phyloP scores from a whole-genome alignment of 306 rosid species.

The Pterocarpus santalinus region DNA sequence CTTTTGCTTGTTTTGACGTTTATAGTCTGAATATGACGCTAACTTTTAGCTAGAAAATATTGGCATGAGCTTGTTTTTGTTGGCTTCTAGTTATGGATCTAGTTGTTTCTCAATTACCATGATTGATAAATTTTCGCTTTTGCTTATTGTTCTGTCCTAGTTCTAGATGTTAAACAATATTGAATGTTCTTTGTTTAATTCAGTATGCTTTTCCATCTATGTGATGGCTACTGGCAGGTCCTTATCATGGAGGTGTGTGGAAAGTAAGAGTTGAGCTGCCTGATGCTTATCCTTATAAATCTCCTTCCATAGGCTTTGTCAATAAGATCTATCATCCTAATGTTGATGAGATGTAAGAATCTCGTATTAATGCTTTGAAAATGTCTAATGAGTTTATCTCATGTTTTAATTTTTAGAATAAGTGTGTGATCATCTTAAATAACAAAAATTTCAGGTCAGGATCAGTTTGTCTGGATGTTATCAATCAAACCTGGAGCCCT shows the following conservation, averaged over 20 bases:
- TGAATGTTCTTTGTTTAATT: constrained; percentile 10
- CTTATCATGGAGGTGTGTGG: constrained; percentile 72
- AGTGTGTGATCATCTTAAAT: constrained; percentile 31
- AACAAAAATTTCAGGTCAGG: constrained; percentile 61
- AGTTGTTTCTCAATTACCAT: constrained; percentile 8
- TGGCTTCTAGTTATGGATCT: constrained; percentile 12
- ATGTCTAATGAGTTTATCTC: neutral
- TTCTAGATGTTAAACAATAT: constrained; percentile 35
- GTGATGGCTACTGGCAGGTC: constrained; percentile 60
- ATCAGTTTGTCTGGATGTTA: constrained; percentile 73
- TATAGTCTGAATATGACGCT: constrained; percentile 35
- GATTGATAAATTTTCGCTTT: constrained; percentile 34
- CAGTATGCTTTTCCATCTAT: constrained; percentile 43
- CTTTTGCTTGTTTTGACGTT: constrained; percentile 36
- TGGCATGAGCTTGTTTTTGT: neutral
- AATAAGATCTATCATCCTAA: constrained; percentile 72
- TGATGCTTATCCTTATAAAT: constrained; percentile 68
- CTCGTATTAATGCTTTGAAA: constrained; percentile 20
- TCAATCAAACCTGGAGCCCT: constrained; percentile 75
- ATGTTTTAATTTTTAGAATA: too few species aligned
- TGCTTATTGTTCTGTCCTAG: constrained; percentile 46
- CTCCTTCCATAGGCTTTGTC: constrained; percentile 70
- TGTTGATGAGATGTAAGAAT: constrained; percentile 67
- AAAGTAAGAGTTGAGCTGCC: constrained; percentile 68
- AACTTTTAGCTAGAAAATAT: constrained; percentile 12